These are phyloP conservation scores for Cocos nucifera DNA, from an alignment of 176 grass and related monocot species.

Conservation along the genomic window DNA sequence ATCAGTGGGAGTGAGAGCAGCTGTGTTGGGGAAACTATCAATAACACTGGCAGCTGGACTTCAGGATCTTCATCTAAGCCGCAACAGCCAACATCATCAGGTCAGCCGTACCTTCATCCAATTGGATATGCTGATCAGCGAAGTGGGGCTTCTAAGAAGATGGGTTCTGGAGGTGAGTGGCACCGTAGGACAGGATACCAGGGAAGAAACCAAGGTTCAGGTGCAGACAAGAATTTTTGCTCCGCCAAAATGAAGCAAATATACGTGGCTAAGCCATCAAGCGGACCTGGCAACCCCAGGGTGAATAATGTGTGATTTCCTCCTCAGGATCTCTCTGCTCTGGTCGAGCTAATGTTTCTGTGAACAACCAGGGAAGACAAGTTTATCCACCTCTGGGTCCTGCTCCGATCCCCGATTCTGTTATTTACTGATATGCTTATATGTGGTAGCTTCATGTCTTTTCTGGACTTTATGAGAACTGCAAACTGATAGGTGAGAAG, in stretches of 20 bases:
- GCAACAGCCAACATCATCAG: conserved; percentile 24
- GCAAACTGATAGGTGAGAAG: no score
- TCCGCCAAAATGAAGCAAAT: conserved; percentile 86
- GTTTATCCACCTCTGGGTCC: no score
- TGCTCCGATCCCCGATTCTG: no score
- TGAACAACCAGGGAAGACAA: no score
- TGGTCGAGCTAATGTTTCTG: no score
- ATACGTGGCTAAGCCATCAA: conserved; percentile 62
- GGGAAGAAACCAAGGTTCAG: conserved; percentile 39
- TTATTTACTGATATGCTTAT: no score
- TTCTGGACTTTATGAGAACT: no score
- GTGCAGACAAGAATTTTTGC: conserved; percentile 57
- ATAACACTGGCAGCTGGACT: conserved; percentile 26
- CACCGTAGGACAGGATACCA: conserved; percentile 52
- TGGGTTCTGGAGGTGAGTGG: conserved; percentile 48
- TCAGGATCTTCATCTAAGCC: conserved; percentile 29
- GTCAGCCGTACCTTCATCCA: conserved; percentile 37
- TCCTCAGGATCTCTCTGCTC: no score
- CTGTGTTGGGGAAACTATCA: conserved; percentile 27
- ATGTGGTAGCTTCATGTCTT: no score
- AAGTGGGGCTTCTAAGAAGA: conserved; percentile 26
- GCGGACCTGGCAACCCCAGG: background rate
- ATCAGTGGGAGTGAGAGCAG: conserved; percentile 29
- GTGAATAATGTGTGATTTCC: background rate
- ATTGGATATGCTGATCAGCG: conserved; percentile 38